Evolutionary conservation across 2,329 filamentous ascomycete species (phyloP).

Genomic region (Pseudocercospora cruenta): DNA sequence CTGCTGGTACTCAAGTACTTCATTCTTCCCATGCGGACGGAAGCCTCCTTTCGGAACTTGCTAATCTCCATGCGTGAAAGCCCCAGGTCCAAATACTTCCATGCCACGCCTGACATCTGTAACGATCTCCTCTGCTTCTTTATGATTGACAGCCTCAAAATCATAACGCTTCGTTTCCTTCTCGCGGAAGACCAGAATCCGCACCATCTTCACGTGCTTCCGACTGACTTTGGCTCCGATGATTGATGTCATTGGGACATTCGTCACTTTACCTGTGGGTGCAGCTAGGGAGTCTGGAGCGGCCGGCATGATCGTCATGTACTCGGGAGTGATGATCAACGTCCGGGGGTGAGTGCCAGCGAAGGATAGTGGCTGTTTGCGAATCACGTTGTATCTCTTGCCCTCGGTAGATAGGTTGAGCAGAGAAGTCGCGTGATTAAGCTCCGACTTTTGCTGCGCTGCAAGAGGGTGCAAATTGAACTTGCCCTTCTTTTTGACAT

Average conservation of each 20-base stretch:
- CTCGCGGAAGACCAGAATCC: slow-evolving; percentile 74
- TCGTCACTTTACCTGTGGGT: slow-evolving; percentile 68
- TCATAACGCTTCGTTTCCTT: slow-evolving; percentile 81
- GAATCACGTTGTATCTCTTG: slow-evolving; percentile 77
- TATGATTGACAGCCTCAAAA: slow-evolving; percentile 73
- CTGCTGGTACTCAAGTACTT: neutral
- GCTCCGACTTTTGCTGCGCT: slow-evolving; percentile 46
- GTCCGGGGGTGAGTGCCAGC: slow-evolving; percentile 75
- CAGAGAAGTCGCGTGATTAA: slow-evolving; percentile 26
- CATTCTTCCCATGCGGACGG: neutral
- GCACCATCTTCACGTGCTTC: slow-evolving; percentile 79
- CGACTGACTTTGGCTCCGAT: slow-evolving; percentile 80
- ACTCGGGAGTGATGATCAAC: slow-evolving; percentile 80
- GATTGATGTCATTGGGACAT: slow-evolving; percentile 80
- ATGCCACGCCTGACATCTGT: slow-evolving; percentile 64
- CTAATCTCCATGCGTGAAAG: neutral
- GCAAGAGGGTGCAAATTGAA: slow-evolving; percentile 63
- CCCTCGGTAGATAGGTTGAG: slow-evolving; percentile 50
- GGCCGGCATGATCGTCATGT: slow-evolving; percentile 78
- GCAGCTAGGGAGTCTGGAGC: slow-evolving; percentile 38
- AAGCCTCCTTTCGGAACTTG: neutral
- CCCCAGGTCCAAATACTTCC: slow-evolving; percentile 22
- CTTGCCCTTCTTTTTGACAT: slow-evolving; percentile 35
- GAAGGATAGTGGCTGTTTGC: slow-evolving; percentile 81
- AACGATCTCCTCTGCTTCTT: slow-evolving; percentile 79